These are phyloP conservation scores for Conoideocrella luteorostrata DNA, from an alignment of 2,329 filamentous ascomycete species.

Conservation along the genomic window DNA sequence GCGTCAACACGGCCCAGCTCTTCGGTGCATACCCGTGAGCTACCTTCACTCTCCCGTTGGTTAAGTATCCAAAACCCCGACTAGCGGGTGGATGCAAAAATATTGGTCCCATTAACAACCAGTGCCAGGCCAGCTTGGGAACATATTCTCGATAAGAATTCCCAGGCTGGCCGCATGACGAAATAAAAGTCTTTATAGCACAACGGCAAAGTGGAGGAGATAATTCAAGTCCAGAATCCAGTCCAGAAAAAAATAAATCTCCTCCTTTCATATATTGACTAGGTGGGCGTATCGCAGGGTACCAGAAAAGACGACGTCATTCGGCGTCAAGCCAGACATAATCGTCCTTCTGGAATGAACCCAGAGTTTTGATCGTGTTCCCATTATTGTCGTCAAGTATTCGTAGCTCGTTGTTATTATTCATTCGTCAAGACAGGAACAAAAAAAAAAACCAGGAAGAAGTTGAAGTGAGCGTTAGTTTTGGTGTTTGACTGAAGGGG, in stretches of 20 bases:
- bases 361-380: neutral
- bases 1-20: conserved; percentile 20
- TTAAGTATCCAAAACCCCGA: neutral
- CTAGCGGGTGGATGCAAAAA: conserved; percentile 8
- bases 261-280: neutral
- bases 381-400: conserved; percentile 21
- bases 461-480: conserved; percentile 6
- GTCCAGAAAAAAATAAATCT: conserved; percentile 15
- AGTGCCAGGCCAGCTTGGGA: conserved; percentile 31
- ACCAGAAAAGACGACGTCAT: conserved; percentile 20
- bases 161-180: conserved; percentile 28
- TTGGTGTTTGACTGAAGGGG: conserved; percentile 9
- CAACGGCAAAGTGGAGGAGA: conserved; percentile 21
- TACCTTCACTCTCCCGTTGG: conserved; percentile 22
- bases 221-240: conserved; percentile 18
- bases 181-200: no score
- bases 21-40: conserved; percentile 19
- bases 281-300: conserved; percentile 20
- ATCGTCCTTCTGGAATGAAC: conserved; percentile 22
- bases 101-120: conserved; percentile 36
- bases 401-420: conserved; percentile 38
- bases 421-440: conserved; percentile 39
- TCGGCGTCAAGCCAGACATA: conserved; percentile 26
- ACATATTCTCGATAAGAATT: conserved; percentile 32
- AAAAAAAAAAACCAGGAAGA: conserved; percentile 29